Evolutionary conservation across 805 yeast species (phyloP).

Genomic region (Cyberlindnera saturnus): DNA sequence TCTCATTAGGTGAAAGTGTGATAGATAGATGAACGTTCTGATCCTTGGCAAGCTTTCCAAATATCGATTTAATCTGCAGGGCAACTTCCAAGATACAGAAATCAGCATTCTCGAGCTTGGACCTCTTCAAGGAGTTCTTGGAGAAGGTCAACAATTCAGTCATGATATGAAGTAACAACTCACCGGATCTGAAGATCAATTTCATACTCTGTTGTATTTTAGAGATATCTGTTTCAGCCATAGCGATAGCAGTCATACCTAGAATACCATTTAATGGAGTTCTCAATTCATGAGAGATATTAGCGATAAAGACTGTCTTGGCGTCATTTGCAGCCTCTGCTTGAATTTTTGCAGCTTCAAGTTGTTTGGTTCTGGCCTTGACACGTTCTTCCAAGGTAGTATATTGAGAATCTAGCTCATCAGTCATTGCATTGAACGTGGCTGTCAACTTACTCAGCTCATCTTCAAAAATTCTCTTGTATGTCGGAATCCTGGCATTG

Average conservation of each 20-base stretch:
- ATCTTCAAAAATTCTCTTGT: conserved; percentile 57
- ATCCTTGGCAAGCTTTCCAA: conserved; percentile 71
- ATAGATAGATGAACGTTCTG: conserved; percentile 66
- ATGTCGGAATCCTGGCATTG: conserved; percentile 38
- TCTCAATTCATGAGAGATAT: conserved; percentile 88
- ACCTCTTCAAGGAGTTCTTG: conserved; percentile 81
- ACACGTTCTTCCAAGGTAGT: conserved; percentile 84
- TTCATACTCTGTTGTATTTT: conserved; percentile 71
- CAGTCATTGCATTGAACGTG: conserved; percentile 88
- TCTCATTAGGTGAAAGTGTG: conserved; percentile 52
- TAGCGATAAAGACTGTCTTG: conserved; percentile 88
- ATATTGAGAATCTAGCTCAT: conserved; percentile 80
- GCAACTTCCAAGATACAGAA: conserved; percentile 79
- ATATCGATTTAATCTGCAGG: conserved; percentile 78
- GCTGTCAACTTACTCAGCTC: conserved; percentile 84
- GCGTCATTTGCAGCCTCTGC: conserved; percentile 97
- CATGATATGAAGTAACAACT: conserved; percentile 76
- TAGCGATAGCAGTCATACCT: conserved; percentile 91
- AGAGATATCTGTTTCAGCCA: conserved; percentile 71
- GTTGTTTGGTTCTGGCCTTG: conserved; percentile 74
- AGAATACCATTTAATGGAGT: conserved; percentile 95
- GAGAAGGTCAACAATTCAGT: conserved; percentile 89
- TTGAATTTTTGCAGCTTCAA: conserved; percentile 80
- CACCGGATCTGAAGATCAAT: conserved; percentile 87
- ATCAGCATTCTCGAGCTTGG: conserved; percentile 76